Evolutionary conservation across 805 yeast species (phyloP), one percentile per base, ranked within the genome.

Genomic region (Barnettozyma sp.): DNA sequence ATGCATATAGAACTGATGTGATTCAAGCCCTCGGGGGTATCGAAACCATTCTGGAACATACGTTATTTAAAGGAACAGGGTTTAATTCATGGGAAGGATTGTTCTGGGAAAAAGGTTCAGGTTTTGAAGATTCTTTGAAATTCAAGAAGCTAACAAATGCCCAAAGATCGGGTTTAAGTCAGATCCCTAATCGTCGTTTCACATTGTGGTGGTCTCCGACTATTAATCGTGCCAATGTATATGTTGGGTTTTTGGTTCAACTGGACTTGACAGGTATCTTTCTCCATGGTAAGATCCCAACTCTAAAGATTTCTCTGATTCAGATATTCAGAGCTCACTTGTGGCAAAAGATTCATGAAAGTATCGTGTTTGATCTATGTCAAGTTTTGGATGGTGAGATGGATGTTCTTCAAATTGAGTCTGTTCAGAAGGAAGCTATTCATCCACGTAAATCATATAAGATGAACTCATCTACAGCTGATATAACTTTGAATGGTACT

Each of bases 161-260:
- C 2, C 99, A 92, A 65, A 70, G 98, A 52, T 81, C 96, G 5
- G 99, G 99, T 55, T 70, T 92, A 45, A 84, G 94, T 53, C 99
- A 92, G 62, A 90, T 92, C 52, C 99, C 99, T 4, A 92, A 92
- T 55, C 79, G 99, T 56, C 73, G 99, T 30, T 92, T 92, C 55
- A 92, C 98, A 0, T 64, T 92, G 21, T 92, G 99, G 99, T 92
- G 99, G 99, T 87, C 97, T 0, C 99, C 99, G 6, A 92, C 99
- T 0, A 92, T 92, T 50, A 92, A 92, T 53, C 73, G 99, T 45
- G 98, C 98, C 6, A 92, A 92, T 54, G 97, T 92, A 18, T 92
- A 92, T 54, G 97, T 92, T 39, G 99, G 99, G 19, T 92, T 92
- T 64, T 68, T 88, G 52, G 98, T 92, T 20, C 99, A 92, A 56